A percentile compares a stretch with the other conserved stretches of the same genome.
These are phyloP conservation scores for Candida sanyaensis DNA, from an alignment of 1,139 yeast species.

Conservation along the genomic window DNA sequence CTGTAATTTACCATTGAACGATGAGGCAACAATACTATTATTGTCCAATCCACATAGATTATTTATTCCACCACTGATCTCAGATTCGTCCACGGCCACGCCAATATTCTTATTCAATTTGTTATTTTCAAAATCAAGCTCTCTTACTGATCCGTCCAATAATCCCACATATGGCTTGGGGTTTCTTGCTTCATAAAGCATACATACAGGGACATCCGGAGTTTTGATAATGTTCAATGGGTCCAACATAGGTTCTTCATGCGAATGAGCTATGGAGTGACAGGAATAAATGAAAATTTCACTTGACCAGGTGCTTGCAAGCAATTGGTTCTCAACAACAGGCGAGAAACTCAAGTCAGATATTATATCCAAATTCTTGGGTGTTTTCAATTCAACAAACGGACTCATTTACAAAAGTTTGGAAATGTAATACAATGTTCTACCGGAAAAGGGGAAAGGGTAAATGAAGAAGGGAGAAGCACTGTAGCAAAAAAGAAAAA, in stretches of 20 bases:
- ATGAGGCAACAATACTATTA: conserved; percentile 35
- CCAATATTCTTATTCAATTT: conserved; percentile 20
- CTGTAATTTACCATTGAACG: conserved; percentile 55
- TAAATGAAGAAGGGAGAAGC: no score
- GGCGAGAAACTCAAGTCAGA: conserved; percentile 36
- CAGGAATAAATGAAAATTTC: conserved; percentile 37
- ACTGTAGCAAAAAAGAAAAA: no score
- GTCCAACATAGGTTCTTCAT: conserved; percentile 11
- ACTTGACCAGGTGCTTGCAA: conserved; percentile 47
- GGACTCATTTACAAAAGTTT: background rate
- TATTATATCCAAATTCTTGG: conserved; percentile 28
- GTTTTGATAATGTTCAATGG: conserved; percentile 12
- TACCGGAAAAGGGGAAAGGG: no score
- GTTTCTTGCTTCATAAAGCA: conserved; percentile 14
- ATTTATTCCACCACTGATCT: conserved; percentile 29
- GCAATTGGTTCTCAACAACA: conserved; percentile 25
- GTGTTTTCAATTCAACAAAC: conserved; percentile 20
- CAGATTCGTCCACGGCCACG: conserved; percentile 12
- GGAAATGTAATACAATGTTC: no score
- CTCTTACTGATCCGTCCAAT: conserved; percentile 42
- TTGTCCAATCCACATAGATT: conserved; percentile 31
- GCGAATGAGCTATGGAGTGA: conserved; percentile 11
- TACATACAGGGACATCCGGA: conserved; percentile 14
- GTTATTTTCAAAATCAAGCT: conserved; percentile 45
- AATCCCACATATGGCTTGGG: conserved; percentile 36